Evolutionary conservation across 768 basidiomycete species (phyloP), one percentile per base, ranked within the genome.

Genomic region (Phlebiopsis flavidoalba): DNA sequence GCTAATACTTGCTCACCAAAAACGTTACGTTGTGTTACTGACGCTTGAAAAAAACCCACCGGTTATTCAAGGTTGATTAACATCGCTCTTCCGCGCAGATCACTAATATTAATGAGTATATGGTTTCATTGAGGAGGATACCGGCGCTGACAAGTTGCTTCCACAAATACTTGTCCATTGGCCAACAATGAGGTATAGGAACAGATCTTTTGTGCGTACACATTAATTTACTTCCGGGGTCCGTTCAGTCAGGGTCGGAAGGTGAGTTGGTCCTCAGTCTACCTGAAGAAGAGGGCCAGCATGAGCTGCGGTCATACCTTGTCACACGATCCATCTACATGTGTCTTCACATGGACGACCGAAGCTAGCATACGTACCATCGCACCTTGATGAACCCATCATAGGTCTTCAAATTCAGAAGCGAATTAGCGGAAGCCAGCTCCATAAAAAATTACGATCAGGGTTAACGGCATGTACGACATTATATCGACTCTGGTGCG

Each of bases 81-180:
- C 78, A 55, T 81, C 79, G 59, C 80, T 78, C n/a, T 60, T 63
- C 12, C 77, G 66, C n/a, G 8, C 76, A 78, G 56, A 62, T 60
- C n/a, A 35, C 71, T 63, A 65, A 8, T 14, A 3, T 6, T 40
- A 19, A 45, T 31, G 6, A 31, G 26, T 31, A 31, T 6, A 31
- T 3, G 3, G 26, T 31, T 31, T 31, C 26, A 31, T n/a, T n/a
- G n/a, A n/a, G 26, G 26, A 3, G 26, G 26, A 31, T 31, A 31
- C 6, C 6, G 26, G 6, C 26, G 57, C 58, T 24, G 15, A 63
- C 61, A 63, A 36, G n/a, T n/a, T n/a, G n/a, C 8, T 43, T 51
- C 63, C 63, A 64, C 0, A 64, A 35, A 35, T 60, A 56, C 37
- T 58, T 50, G 56, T 64, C 61, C 3, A 49, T 61, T 1, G 63